A percentile compares a stretch with the other conserved stretches of the same genome.
Evolutionary conservation across 805 yeast species (phyloP).

Genomic region (Debaryomyces hansenii): DNA sequence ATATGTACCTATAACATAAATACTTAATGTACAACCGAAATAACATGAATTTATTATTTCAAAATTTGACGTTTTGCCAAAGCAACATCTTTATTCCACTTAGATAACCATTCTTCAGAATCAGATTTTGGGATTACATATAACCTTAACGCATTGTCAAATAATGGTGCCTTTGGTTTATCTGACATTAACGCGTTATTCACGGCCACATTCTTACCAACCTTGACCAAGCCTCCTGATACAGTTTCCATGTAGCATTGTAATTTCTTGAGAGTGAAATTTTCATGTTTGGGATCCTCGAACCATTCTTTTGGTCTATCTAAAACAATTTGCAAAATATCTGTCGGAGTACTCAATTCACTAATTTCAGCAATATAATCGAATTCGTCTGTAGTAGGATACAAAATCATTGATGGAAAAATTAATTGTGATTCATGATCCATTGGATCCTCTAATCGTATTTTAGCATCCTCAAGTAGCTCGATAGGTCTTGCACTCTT

Average conservation of each 20-base stretch:
- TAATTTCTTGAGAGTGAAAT: slow-evolving; percentile 58
- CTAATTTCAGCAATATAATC: slow-evolving; percentile 77
- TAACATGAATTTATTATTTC: background rate
- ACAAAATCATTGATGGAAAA: slow-evolving; percentile 78
- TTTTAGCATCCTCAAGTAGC: slow-evolving; percentile 48
- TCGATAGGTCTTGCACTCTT: slow-evolving; percentile 56
- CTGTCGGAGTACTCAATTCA: slow-evolving; percentile 67
- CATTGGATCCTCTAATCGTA: slow-evolving; percentile 59
- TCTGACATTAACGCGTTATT: slow-evolving; percentile 62
- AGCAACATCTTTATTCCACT: slow-evolving; percentile 65
- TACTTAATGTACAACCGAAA: too few relatives aligned
- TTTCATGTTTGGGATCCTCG: slow-evolving; percentile 56
- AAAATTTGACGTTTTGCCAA: slow-evolving; percentile 39
- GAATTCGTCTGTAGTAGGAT: slow-evolving; percentile 82
- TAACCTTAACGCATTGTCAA: slow-evolving; percentile 70
- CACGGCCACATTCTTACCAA: slow-evolving; percentile 73
- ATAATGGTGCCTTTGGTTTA: slow-evolving; percentile 68
- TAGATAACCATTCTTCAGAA: slow-evolving; percentile 60
- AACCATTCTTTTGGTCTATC: slow-evolving; percentile 73
- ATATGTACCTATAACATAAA: background rate
- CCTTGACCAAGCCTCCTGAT: slow-evolving; percentile 80
- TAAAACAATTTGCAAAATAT: slow-evolving; percentile 56
- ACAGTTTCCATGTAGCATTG: slow-evolving; percentile 81
- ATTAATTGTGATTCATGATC: slow-evolving; percentile 77
- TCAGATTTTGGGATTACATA: slow-evolving; percentile 78